phyloP scores from a whole-genome alignment of 495 filamentous ascomycete genomes.

The Corynascus novoguineensis region DNA sequence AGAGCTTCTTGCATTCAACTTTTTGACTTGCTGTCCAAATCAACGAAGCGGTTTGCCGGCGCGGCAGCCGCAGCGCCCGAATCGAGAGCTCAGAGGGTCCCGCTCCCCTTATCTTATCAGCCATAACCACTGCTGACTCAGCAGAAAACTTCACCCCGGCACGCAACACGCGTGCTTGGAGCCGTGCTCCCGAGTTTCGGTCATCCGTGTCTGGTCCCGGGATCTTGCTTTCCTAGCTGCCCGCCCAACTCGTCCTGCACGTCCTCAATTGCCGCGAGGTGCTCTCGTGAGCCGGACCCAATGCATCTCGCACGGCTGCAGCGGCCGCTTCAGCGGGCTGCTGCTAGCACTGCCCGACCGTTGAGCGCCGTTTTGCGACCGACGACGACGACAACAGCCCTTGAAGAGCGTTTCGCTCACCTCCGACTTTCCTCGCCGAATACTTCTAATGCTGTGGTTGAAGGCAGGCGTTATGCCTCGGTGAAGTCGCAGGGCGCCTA shows the following conservation, averaged over 20 bases:
- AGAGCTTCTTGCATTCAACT: no score
- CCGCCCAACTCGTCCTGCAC: not conserved
- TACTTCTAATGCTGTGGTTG: conserved; percentile 31
- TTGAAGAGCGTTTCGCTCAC: conserved; percentile 25
- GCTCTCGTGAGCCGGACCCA: conserved; percentile 15
- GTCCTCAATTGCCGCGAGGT: conserved; percentile 20
- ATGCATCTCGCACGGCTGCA: conserved; percentile 53
- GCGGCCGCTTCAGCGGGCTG: conserved; percentile 45
- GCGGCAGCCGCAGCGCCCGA: no score
- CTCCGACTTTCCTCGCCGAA: conserved; percentile 18
- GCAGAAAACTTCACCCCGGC: conserved; percentile 34
- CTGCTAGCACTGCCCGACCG: conserved; percentile 32
- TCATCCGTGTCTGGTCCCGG: conserved; percentile 6
- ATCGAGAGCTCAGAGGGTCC: no score
- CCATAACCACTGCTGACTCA: conserved; percentile 33
- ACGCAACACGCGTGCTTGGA: not conserved
- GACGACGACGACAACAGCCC: conserved; percentile 14
- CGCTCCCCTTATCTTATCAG: conserved; percentile 35
- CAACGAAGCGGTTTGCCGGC: not conserved
- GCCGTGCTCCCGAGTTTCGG: not conserved
- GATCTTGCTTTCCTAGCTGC: not conserved
- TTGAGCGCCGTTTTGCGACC: conserved; percentile 20
- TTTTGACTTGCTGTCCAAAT: conserved; percentile 4
- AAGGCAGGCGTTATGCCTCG: conserved; percentile 63
- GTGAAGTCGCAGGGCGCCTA: conserved; percentile 85